Percentiles rank a stretch among this genome's conserved stretches.
Evolutionary conservation across 2,329 filamentous ascomycete genomes (phyloP).

Genomic region (Claviceps fusiformis): DNA sequence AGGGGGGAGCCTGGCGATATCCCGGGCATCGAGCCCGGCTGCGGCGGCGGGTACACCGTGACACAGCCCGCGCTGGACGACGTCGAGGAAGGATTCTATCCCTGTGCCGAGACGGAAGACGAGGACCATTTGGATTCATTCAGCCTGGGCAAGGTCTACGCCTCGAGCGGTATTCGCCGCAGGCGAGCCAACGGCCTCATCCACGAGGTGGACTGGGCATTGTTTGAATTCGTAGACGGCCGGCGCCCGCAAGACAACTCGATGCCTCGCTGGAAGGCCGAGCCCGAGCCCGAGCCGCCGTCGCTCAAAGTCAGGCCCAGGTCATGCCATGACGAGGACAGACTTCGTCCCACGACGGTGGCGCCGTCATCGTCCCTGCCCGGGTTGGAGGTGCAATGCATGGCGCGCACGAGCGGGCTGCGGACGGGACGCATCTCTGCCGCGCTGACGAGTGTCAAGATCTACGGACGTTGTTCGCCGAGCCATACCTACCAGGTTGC

Average conservation of each 20-base stretch:
- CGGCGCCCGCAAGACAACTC: constrained; percentile 60
- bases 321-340: constrained; percentile 17
- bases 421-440: constrained; percentile 66
- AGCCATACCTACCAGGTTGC: constrained; percentile 55
- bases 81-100: constrained; percentile 70
- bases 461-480: constrained; percentile 70
- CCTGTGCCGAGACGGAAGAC: constrained; percentile 53
- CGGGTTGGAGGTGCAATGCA: constrained; percentile 70
- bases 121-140: constrained; percentile 75
- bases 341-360: constrained; percentile 41
- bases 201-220: constrained; percentile 92
- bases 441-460: constrained; percentile 71
- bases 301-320: constrained; percentile 5
- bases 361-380: constrained; percentile 50
- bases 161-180: constrained; percentile 77
- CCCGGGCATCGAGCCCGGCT: constrained; percentile 59
- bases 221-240: constrained; percentile 65
- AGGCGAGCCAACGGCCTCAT: constrained; percentile 56
- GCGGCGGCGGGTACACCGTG: constrained; percentile 64
- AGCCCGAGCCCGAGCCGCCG: background rate
- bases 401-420: constrained; percentile 74
- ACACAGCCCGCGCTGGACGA: constrained; percentile 90
- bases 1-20: constrained; percentile 60
- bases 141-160: constrained; percentile 70
- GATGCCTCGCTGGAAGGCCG: constrained; percentile 33